A percentile compares a stretch with the other conserved stretches of the same genome.
Conservation (phyloP, 2,329 filamentous ascomycete species). For the Penicillium sp. region DNA sequence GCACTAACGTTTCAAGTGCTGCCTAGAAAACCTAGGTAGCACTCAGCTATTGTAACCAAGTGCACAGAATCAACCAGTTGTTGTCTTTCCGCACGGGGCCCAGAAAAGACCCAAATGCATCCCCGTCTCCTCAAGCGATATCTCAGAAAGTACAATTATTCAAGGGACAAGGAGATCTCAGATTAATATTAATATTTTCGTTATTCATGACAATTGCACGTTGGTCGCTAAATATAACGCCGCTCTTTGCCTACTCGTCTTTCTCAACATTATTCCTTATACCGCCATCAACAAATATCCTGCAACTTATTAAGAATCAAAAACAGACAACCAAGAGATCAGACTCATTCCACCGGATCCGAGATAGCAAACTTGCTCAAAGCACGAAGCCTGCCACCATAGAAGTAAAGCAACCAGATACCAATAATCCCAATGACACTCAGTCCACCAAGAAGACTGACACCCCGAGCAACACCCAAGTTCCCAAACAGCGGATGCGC, state of each 20-base stretch:
- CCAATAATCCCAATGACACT: slow-evolving; percentile 30
- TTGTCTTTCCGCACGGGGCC: too few species aligned
- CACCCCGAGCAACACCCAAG: slow-evolving; percentile 27
- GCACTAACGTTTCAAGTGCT: not conserved
- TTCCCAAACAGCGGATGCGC: slow-evolving; percentile 29
- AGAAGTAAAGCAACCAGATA: slow-evolving; percentile 28
- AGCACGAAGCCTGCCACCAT: slow-evolving; percentile 26
- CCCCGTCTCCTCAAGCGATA: not conserved
- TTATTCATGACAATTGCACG: not conserved
- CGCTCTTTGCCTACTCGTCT: not conserved
- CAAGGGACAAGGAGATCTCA: too few species aligned
- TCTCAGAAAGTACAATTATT: not conserved
- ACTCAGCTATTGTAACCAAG: not conserved
- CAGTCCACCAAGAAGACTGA: slow-evolving; percentile 32
- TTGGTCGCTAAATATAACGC: not conserved
- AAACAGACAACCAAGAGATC: not conserved
- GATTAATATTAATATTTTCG: not conserved
- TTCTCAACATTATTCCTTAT: not conserved
- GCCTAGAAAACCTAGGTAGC: not conserved
- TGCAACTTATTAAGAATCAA: not conserved
- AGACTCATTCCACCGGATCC: not conserved
- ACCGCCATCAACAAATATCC: not conserved
- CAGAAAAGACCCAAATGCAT: too few species aligned
- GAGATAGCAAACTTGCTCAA: slow-evolving; percentile 27
- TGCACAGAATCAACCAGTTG: too few species aligned